These are phyloP conservation scores for Citrullus mucosospermus DNA, from an alignment of 306 rosid genomes.

Conservation along the genomic window DNA sequence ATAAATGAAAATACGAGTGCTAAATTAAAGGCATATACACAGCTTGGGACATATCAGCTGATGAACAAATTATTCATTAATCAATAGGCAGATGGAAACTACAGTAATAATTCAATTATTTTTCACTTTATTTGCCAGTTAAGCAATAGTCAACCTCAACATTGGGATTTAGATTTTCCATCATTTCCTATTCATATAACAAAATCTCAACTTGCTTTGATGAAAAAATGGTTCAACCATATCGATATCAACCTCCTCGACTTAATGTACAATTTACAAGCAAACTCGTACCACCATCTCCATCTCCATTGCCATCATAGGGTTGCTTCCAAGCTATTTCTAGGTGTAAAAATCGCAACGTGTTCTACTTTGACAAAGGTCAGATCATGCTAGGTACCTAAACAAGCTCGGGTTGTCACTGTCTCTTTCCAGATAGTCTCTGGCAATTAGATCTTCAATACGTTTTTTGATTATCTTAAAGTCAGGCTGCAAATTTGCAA, in stretches of 20 bases:
- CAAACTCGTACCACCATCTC: neutral
- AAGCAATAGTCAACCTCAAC: neutral
- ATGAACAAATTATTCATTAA: neutral
- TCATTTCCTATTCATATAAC: neutral
- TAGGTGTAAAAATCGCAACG: conserved; percentile 4
- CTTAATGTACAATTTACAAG: neutral
- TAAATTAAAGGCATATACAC: neutral
- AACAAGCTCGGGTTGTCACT: conserved; percentile 72
- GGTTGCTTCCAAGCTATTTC: neutral
- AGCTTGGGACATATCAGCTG: neutral
- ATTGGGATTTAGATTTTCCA: conserved; percentile 4
- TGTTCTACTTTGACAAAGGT: neutral
- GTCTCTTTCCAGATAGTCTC: conserved; percentile 94
- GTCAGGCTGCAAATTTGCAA: conserved; percentile 47
- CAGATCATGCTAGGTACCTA: conserved; percentile 74
- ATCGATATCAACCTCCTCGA: neutral
- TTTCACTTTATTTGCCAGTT: neutral
- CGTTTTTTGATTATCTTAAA: conserved; percentile 89
- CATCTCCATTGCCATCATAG: neutral
- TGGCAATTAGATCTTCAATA: conserved; percentile 90
- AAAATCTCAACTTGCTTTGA: neutral
- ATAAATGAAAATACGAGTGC: neutral
- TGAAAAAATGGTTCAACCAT: neutral
- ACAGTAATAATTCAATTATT: conserved; percentile 1
- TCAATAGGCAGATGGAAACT: neutral